Base-by-base conservation (phyloP, 1,284 basidiomycete species). In the Tylopilus sp. region DNA sequence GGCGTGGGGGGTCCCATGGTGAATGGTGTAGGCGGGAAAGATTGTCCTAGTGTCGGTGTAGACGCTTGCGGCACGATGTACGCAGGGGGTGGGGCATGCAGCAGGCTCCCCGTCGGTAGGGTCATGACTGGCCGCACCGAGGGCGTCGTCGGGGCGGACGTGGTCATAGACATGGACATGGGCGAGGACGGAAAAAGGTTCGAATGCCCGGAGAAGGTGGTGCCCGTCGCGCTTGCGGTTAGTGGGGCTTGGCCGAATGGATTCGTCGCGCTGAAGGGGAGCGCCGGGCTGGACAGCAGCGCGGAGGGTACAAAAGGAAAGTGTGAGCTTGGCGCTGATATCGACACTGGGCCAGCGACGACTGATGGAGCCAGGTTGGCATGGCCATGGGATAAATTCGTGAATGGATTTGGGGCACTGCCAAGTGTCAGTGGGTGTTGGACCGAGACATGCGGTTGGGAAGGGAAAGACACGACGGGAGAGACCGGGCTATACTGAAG, bases 401-500 rank as follows among this genome's bases (percentile, higher is more conserved):
- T 26, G 35, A 65, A 66, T 1, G 63, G 60, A 37, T 63, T 66
- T 9, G 46, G 33, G 4, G 44, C 37, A 0, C 29, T 46, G 21
- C 41, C 26, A 7, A 49, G n/a, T 5, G 46, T 46, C 7, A 26
- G 12, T 31, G 41, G 55, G 28, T 52, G 51, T 41, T 52, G 63
- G 31, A 52, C 16, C 5, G 28, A 16, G 25, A 40, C n/a, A 13
- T 58, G 56, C 15, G 29, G 40, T 33, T 59, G 57, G 8, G 42
- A 36, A 38, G 60, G 33, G 36, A 50, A 48, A 13, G 54, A 8
- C 2, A 41, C 3, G 1, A 44, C n/a, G 2, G 53, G 36, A 11
- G 30, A 15, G 4, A 39, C 36, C 6, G 58, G 42, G 15, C 41
- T 55, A 54, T 75, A 82, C 58, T 82, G 81, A 11, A 82, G 66